Conservation (phyloP, 352 stramenopile genomes). For the Plasmopara viticola region DNA sequence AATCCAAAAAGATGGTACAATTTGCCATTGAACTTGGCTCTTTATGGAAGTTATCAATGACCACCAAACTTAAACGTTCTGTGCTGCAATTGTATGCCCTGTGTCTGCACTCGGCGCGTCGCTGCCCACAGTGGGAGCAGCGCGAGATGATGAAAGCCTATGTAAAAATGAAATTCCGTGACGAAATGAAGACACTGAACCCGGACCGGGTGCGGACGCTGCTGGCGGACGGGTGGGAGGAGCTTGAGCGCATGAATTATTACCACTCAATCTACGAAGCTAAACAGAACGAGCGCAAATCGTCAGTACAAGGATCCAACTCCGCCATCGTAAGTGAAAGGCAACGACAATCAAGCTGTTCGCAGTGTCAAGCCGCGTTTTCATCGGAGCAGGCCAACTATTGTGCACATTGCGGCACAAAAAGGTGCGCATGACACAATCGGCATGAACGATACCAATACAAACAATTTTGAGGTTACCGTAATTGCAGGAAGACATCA, state of each 20-base stretch:
- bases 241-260: slow-evolving; percentile 83
- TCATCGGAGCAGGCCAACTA: slow-evolving; percentile 55
- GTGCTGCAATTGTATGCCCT: slow-evolving; percentile 62
- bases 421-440: slow-evolving; percentile 30
- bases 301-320: not conserved
- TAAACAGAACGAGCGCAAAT: slow-evolving; percentile 37
- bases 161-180: slow-evolving; percentile 70
- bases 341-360: slow-evolving; percentile 20
- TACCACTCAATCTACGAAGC: slow-evolving; percentile 77
- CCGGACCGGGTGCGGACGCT: slow-evolving; percentile 44
- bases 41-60: not conserved
- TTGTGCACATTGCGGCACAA: slow-evolving; percentile 63
- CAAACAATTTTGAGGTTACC: not conserved
- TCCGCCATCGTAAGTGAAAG: slow-evolving; percentile 1
- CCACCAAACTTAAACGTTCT: slow-evolving; percentile 21
- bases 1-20: too few relatives aligned
- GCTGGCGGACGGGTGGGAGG: slow-evolving; percentile 57
- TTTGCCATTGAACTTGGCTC: not conserved
- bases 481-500: not conserved
- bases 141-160: slow-evolving; percentile 83
- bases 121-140: slow-evolving; percentile 73
- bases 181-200: slow-evolving; percentile 45
- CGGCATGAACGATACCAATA: slow-evolving; percentile 3
- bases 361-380: slow-evolving; percentile 37
- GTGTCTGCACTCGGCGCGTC: slow-evolving; percentile 67